These are phyloP conservation scores for Dimocarpus longan DNA, from an alignment of 345 rosid species.

Conservation along the genomic window DNA sequence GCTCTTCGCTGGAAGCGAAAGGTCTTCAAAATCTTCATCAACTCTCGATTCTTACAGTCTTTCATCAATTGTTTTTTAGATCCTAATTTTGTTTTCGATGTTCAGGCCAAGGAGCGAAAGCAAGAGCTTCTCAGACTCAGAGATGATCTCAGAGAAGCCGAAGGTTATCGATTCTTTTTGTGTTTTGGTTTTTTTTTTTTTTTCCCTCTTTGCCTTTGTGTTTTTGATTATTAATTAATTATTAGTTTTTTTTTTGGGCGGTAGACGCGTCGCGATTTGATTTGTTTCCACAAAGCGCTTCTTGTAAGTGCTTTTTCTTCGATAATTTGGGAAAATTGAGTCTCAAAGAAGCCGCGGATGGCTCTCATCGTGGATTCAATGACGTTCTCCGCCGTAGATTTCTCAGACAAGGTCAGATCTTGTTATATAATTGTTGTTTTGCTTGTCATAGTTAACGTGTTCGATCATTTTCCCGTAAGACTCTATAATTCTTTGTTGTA, in stretches of 20 bases:
- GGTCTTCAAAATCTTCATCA: conserved; percentile 41
- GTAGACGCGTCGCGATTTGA: conserved; percentile 61
- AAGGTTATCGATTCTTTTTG: conserved; percentile 43
- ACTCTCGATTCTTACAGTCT: background rate
- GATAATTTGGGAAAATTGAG: conserved; percentile 68
- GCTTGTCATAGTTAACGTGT: background rate
- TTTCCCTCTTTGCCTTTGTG: background rate
- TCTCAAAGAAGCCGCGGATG: conserved; percentile 38
- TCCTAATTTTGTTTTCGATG: conserved; percentile 4
- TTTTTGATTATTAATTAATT: background rate
- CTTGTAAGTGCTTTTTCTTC: conserved; percentile 90
- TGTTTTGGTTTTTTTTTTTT: background rate
- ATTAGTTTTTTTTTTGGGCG: conserved; percentile 2
- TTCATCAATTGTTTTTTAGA: background rate
- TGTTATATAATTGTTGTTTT: conserved; percentile 7
- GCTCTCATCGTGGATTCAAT: conserved; percentile 53
- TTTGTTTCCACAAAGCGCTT: conserved; percentile 58
- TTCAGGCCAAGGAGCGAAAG: conserved; percentile 84
- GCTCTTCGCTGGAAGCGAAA: conserved; percentile 87
- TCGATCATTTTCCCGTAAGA: no score
- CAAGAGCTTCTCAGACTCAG: conserved; percentile 65
- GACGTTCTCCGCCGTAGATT: conserved; percentile 79
- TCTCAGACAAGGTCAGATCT: conserved; percentile 65
- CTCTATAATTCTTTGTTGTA: background rate
- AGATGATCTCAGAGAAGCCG: conserved; percentile 80